phyloP scores from a whole-genome alignment of 1,284 basidiomycete genomes.

The Microbotryum silenes-acaulis region DNA sequence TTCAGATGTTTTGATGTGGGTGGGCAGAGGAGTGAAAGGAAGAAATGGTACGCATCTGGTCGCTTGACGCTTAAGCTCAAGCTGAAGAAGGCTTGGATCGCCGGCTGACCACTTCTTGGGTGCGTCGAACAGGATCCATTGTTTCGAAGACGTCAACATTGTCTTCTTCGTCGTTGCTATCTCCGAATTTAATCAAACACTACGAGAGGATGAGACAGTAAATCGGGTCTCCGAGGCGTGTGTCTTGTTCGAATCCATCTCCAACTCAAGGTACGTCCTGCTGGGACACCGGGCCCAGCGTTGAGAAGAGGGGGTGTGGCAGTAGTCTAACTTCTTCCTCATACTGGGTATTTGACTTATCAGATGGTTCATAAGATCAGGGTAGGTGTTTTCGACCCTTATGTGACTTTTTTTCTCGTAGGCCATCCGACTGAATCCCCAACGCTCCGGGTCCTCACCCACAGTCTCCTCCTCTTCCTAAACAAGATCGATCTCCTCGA shows the following conservation, averaged over 20 bases:
- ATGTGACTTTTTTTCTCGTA: too few species aligned
- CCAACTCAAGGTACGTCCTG: conserved; percentile 8
- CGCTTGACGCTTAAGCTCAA: too few species aligned
- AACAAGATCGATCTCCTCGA: conserved; percentile 72
- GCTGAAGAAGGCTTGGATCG: too few species aligned
- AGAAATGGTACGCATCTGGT: conserved; percentile 20
- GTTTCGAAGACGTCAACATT: conserved; percentile 30
- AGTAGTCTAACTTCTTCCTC: conserved; percentile 6
- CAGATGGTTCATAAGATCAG: not conserved
- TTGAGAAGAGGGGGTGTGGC: conserved; percentile 11
- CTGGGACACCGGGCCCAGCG: not conserved
- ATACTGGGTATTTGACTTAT: not conserved
- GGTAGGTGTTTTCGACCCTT: not conserved
- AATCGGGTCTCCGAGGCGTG: conserved; percentile 21
- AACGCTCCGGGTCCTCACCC: too few species aligned
- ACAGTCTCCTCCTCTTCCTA: conserved; percentile 20
- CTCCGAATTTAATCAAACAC: conserved; percentile 20
- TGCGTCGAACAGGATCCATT: conserved; percentile 12
- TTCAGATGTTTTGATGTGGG: conserved; percentile 22
- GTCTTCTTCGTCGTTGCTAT: conserved; percentile 30
- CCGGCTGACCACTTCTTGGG: not conserved
- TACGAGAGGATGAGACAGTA: conserved; percentile 21
- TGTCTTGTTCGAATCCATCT: conserved; percentile 24
- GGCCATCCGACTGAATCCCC: not conserved
- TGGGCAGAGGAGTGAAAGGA: conserved; percentile 26